These are phyloP conservation scores for Clitopilus passeckerianus DNA, from an alignment of 768 basidiomycete species.

Conservation along the genomic window DNA sequence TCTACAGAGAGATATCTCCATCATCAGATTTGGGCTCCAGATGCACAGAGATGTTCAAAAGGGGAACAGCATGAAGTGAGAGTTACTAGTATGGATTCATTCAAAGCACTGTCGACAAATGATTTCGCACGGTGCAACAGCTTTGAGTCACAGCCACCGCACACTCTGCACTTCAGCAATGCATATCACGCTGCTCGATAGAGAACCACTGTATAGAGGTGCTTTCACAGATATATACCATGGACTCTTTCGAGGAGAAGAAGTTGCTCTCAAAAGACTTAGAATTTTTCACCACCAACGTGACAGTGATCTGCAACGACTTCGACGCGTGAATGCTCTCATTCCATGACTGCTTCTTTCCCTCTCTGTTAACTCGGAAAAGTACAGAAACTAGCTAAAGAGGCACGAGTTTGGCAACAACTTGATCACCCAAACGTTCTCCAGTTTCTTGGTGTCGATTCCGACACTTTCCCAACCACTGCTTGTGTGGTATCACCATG, in stretches of 20 bases:
- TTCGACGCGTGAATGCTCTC: conserved; percentile 7
- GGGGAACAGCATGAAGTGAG: too few species aligned
- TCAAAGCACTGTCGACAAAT: too few species aligned
- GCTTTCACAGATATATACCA: conserved; percentile 11
- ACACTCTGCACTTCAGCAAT: background rate
- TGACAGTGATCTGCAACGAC: conserved; percentile 6
- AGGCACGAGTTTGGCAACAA: conserved; percentile 12
- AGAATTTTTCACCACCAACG: conserved; percentile 9
- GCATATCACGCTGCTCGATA: conserved; percentile 9
- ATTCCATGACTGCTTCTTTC: background rate
- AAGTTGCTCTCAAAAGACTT: conserved; percentile 10
- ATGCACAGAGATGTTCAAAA: too few species aligned
- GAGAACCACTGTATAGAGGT: conserved; percentile 11
- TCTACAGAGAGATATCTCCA: too few species aligned
- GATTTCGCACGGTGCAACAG: too few species aligned
- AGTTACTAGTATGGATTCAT: too few species aligned
- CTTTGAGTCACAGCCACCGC: too few species aligned
- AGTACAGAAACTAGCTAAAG: conserved; percentile 9
- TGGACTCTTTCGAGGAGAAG: conserved; percentile 10
- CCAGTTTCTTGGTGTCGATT: conserved; percentile 12
- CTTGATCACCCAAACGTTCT: conserved; percentile 14
- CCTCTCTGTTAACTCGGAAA: background rate
- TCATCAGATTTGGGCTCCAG: too few species aligned
- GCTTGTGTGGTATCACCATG: conserved; percentile 10
- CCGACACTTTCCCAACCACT: conserved; percentile 9